Base-by-base conservation (phyloP, 441 rosid genomes). In the Adansonia madagascariensis region DNA sequence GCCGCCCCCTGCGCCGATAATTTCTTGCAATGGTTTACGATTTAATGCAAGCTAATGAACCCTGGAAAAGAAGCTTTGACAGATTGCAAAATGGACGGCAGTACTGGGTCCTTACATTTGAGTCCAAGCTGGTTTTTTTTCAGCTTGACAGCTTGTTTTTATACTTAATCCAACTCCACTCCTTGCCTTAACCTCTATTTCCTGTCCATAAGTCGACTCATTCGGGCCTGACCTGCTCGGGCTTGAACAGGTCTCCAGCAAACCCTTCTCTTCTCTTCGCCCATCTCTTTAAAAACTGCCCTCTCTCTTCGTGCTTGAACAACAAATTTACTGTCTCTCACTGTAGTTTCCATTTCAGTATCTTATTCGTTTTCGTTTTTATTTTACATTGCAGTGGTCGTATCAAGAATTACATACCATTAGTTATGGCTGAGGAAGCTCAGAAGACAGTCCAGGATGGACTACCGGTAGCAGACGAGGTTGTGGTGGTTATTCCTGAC, bases 341-440 rank as follows among this genome's bases (percentile, higher is more conserved):
- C 43, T 10, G 2, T 39, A 14, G 0, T 31, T 41, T 65, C 70
- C 7, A 1, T 52, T 7, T 53, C 75, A 10, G 2, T 31, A 17
- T 47, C 52, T 11, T 14, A 31, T 4, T 27, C 65, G n/a, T 11
- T 10, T 61, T 35, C 39, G 0, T 35, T 35, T 35, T 35, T 35
- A 35, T 35, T 12, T 27, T 12, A 11, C 5, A 1, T 14, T 61
- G 17, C 39, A 35, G 39, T 35, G 4, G 39, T 35, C 39, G 2
- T 11, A 15, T 53, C 46, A 10, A 8, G 6, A 27, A 43, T 17
- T 8, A 59, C 14, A 12, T 3, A 17, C 3, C 11, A 15, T 64
- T 64, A 5, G 8, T 53, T n/a, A 76, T 76, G 79, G 74, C 74
- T 43, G 73, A 66, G 1, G 14, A 65, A 41, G 65, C 41, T 67